Evolutionary conservation across 2,329 filamentous ascomycete genomes (phyloP), one percentile per base, ranked within the genome.

Genomic region (Pyrenophora tritici-repentis): DNA sequence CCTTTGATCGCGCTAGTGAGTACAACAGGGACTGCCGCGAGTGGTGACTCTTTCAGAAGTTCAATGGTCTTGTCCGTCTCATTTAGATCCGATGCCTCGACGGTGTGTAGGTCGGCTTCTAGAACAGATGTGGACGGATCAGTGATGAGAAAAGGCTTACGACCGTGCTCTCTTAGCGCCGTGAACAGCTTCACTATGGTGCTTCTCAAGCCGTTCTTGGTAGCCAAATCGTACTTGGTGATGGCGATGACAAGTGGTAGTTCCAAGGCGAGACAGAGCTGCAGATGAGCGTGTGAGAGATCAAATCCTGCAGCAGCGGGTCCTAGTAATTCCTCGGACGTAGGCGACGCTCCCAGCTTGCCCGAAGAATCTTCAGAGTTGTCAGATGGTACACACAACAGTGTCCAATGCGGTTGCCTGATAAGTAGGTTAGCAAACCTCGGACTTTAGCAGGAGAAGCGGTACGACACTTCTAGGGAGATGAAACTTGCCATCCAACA

Each of bases 161-260:
- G 84, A 3, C 89, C 88, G 20, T 84, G 83, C 13, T 83, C 81
- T 74, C 97, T 97, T 42, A 97, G 78, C 2, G 84, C 81, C 0
- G 90, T 88, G 26, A 97, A 77, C 2, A 96, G 78, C 61, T 86
- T 89, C 13, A 82, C 83, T 53, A 97, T 77, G 0, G 85, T 91
- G 42, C 83, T 83, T 48, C 86, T 84, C 7, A 97, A 72, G 8
- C 86, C 86, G 9, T 77, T 73, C 58, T 87, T 91, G 12, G 87
- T 92, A 13, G 91, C 91, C 36, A 96, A 73, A 62, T 99, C 94
- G 55, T 95, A 81, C 69, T 97, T 99, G 1, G 94, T 97, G 51
- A 99, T 88, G 18, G 93, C 82, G 9, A 99, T 82, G 6, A 89
- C 83, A 47, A 97, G 78, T 0, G 91, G 91, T 8, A 92, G 79